Evolutionary conservation across 441 rosid genomes (phyloP), one percentile per base, ranked within the genome.

Genomic region (Aquilaria agallochum): DNA sequence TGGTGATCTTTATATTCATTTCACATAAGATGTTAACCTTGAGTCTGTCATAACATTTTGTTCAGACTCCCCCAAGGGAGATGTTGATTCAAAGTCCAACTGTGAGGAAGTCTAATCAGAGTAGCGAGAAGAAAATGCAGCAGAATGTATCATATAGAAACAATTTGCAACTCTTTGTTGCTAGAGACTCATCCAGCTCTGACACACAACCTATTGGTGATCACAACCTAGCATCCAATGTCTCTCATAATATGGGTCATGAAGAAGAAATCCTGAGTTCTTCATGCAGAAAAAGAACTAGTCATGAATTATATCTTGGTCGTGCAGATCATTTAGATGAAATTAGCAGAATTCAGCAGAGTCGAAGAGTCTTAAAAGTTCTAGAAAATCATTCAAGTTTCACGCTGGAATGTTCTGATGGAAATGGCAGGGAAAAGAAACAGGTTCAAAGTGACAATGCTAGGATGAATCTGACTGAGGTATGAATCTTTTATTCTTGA

Each of bases 381-480:
- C 55, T 62, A 51, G 71, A 64, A 55, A 63, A 67, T 54, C 68
- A 71, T 59, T 49, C 62, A 65, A 84, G 68, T 49, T 62, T 42
- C 13, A 50, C 51, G 54, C 58, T 67, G 70, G 80, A 75, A 69
- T 60, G 66, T 69, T 62, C 64, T 53, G 48, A 66, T 67, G 78
- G 68, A 71, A 73, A 64, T 64, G 57, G 34, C 47, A 50, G 60
- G 68, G 74, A 54, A 67, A 69, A 62, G 27, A 40, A 72, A 70
- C 68, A 65, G 73, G 58, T 13, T 6, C 73, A 68, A 65, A 73
- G 70, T 72, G 75, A 62, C 63, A 57, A 66, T 68, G 54, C 66
- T 62, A 40, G 60, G 60, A 76, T 73, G 70, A 80, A 79, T 55
- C 79, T 84, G 92, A 66, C 71, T 63, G 88, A 86, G 72, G 98